Evolutionary conservation across 148 eudicot species (phyloP), one percentile per base, ranked within the genome.

Genomic region (Dianthus caryophyllus): DNA sequence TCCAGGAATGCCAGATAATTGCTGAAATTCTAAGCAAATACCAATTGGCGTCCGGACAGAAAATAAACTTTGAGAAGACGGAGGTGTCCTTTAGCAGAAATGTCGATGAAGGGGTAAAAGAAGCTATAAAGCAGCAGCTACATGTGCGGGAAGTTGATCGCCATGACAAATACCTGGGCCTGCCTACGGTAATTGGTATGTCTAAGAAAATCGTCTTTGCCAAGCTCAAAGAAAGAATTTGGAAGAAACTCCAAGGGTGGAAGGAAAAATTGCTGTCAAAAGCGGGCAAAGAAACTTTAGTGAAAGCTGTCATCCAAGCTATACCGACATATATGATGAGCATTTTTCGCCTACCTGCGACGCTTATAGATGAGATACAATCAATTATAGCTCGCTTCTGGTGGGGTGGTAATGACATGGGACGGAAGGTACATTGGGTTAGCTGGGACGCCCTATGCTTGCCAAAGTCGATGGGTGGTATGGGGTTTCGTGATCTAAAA

Each of bases 391-490:
- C 24, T 0, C 16, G 31, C 0, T 60, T 60, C 14, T 60, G 25
- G 64, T 36, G 64, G 64, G 64, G 64, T 0, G 21, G 31, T 7
- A n/a, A 16, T 11, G n/a, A 49, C 0, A 60, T 9, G 9, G 31
- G 54, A 18, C 15, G 62, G 1, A 67, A 67, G 11, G 38, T 67
- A 2, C 71, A 67, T 29, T 67, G 61, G 71, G 12, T 67, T 0
- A 13, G 47, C 0, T 67, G 71, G 61, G 20, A 53, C 10, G 33
- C 11, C 0, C 8, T 67, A 4, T 67, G 71, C 15, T 0, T 1
- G 0, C 30, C 48, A 0, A 67, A 67, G 18, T 18, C 27, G 0
- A 5, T 0, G 0, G 51, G 71, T 0, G 61, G 71, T 2, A 4
- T 67, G 17, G 51, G 61, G 0, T 67, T 67, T 22, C 26, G 22